A percentile compares a stretch with the other conserved stretches of the same genome.
phyloP scores from a whole-genome alignment of 1,284 basidiomycete species.

The Ceratobasidium sp. region DNA sequence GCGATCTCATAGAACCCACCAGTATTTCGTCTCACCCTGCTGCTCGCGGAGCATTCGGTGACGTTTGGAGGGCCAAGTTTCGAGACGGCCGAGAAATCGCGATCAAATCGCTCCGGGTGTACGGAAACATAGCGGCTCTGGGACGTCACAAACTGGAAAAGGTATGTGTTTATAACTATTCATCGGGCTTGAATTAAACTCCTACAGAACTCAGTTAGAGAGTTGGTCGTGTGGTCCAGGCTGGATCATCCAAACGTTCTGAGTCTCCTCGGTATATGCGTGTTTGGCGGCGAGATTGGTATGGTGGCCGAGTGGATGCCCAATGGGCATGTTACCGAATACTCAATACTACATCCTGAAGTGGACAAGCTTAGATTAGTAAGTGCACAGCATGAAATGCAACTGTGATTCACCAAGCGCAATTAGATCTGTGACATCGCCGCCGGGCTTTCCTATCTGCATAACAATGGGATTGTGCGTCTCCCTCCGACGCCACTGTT shows the following conservation, averaged over 20 bases:
- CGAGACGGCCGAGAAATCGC: slow-evolving; percentile 1
- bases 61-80: slow-evolving; percentile 10
- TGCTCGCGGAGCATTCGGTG: slow-evolving; percentile 23
- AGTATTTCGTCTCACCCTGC: not conserved
- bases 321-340: slow-evolving; percentile 21
- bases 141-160: slow-evolving; percentile 16
- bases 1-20: not conserved
- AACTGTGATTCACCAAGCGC: not conserved
- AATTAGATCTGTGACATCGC: not conserved
- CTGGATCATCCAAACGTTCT: slow-evolving; percentile 29
- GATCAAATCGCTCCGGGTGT: slow-evolving; percentile 15
- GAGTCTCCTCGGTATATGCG: slow-evolving; percentile 25
- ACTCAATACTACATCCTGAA: not conserved
- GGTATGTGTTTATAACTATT: not conserved
- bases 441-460: slow-evolving; percentile 15
- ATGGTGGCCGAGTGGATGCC: slow-evolving; percentile 37
- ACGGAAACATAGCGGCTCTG: not conserved
- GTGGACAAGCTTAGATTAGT: not conserved
- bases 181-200: not conserved
- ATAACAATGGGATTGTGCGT: slow-evolving; percentile 1
- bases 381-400: too few relatives aligned
- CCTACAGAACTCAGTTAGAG: slow-evolving; percentile 9
- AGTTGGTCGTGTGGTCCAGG: slow-evolving; percentile 7
- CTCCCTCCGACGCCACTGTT: too few relatives aligned
- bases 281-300: slow-evolving; percentile 27